Evolutionary conservation across 2,329 filamentous ascomycete genomes (phyloP).

Genomic region (Hypoxylon sp.): DNA sequence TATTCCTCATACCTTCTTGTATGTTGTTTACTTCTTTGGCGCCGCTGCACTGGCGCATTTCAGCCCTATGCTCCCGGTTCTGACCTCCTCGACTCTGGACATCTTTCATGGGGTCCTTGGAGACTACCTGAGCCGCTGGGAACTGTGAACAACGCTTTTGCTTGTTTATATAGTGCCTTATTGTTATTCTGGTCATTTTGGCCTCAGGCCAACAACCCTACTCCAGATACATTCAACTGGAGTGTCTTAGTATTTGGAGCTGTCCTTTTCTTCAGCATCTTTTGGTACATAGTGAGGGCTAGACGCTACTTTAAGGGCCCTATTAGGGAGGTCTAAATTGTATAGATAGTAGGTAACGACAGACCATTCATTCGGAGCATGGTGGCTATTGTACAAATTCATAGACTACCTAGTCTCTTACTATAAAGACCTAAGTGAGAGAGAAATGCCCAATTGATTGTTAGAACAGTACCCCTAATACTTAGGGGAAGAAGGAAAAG

Average conservation of each 20-base stretch:
- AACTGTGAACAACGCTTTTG: conserved; percentile 67
- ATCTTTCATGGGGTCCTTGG: conserved; percentile 67
- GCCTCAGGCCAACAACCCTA: conserved; percentile 56
- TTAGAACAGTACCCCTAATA: neutral
- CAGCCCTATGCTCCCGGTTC: conserved; percentile 20
- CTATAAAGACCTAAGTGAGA: neutral
- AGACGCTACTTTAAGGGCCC: conserved; percentile 64
- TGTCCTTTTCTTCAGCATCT: conserved; percentile 61
- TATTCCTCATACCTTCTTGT: conserved; percentile 61
- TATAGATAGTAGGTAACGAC: neutral
- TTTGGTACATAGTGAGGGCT: conserved; percentile 63
- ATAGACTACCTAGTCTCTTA: too few species aligned
- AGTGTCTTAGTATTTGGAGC: conserved; percentile 61
- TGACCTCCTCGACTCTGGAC: conserved; percentile 13
- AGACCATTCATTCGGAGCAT: neutral
- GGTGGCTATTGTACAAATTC: neutral
- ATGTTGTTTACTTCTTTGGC: conserved; percentile 59
- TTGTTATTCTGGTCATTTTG: conserved; percentile 72
- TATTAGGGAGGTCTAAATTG: conserved; percentile 47
- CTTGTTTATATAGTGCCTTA: conserved; percentile 67
- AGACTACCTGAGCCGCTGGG: conserved; percentile 66
- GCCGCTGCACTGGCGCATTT: conserved; percentile 55
- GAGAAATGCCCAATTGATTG: neutral
- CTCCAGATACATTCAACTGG: conserved; percentile 63
- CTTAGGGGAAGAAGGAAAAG: neutral